These are phyloP conservation scores for Harringtonia aguacate DNA, from an alignment of 2,329 filamentous ascomycete genomes.

Conservation along the genomic window DNA sequence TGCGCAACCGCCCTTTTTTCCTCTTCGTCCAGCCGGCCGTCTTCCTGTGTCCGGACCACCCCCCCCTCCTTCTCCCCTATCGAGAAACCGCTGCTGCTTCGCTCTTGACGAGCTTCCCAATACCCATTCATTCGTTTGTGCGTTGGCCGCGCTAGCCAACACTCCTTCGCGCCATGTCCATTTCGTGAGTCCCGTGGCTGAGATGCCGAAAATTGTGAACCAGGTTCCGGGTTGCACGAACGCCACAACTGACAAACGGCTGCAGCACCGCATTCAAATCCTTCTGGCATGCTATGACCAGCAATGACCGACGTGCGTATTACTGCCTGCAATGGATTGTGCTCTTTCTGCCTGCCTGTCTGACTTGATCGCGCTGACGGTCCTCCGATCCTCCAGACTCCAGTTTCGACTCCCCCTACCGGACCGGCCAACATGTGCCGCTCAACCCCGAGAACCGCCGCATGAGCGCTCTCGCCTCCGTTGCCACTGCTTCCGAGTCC, in stretches of 20 bases:
- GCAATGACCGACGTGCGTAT: constrained; percentile 54
- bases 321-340: too few relatives aligned
- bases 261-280: constrained; percentile 62
- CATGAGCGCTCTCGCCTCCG: constrained; percentile 72
- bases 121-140: background rate
- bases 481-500: constrained; percentile 84
- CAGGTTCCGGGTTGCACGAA: too few relatives aligned
- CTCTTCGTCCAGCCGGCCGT: background rate
- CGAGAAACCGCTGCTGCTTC: too few relatives aligned
- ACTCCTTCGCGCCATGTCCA: background rate
- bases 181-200: constrained; percentile 5
- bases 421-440: constrained; percentile 81
- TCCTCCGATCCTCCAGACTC: constrained; percentile 52
- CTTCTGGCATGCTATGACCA: constrained; percentile 90
- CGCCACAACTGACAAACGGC: background rate
- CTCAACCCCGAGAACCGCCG: constrained; percentile 60
- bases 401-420: constrained; percentile 83
- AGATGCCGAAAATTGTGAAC: too few relatives aligned
- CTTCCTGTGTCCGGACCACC: background rate
- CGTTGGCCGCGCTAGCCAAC: background rate
- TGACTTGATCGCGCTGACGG: background rate
- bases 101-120: background rate
- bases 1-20: too few relatives aligned
- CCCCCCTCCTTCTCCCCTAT: background rate
- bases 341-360: background rate